These are phyloP conservation scores for Rasamsonia emersonii DNA, from an alignment of 2,329 filamentous ascomycete species.

Conservation along the genomic window DNA sequence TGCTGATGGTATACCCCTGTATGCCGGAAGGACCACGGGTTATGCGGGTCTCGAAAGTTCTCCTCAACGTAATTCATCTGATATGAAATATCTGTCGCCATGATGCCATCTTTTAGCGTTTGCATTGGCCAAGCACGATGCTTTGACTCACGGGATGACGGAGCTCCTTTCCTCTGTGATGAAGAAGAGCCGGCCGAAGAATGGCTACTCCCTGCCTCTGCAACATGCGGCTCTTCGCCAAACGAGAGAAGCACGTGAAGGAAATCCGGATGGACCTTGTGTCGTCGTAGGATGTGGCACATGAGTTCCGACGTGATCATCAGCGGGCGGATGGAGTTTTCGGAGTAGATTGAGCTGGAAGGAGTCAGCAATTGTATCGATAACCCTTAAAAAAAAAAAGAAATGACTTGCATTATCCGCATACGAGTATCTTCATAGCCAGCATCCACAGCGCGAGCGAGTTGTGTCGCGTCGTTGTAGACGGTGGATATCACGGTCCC, in stretches of 20 bases:
- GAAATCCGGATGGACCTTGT: slow-evolving; percentile 7
- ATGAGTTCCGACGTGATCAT: slow-evolving; percentile 6
- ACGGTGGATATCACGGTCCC: neutral
- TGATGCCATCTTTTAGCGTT: neutral
- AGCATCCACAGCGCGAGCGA: neutral
- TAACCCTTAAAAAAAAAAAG: too few species aligned
- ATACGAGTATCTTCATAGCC: neutral
- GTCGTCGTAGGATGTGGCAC: slow-evolving; percentile 7
- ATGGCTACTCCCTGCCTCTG: slow-evolving; percentile 6
- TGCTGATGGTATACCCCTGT: slow-evolving; percentile 10
- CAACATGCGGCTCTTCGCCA: slow-evolving; percentile 4
- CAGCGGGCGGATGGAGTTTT: slow-evolving; percentile 1
- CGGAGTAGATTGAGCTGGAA: slow-evolving; percentile 3
- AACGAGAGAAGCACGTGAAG: slow-evolving; percentile 8
- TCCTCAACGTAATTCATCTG: slow-evolving; percentile 8
- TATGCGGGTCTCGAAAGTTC: slow-evolving; percentile 3
- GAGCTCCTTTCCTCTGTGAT: slow-evolving; percentile 3
- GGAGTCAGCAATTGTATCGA: neutral
- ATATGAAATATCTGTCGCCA: slow-evolving; percentile 5
- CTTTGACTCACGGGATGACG: slow-evolving; percentile 3
- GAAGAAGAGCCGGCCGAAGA: neutral
- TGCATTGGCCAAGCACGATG: neutral
- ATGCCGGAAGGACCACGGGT: slow-evolving; percentile 8
- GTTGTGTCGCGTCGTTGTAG: neutral
- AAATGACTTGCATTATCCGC: neutral